phyloP scores from a whole-genome alignment of 257 asterid species.

The Nicotiana obtusifolia region DNA sequence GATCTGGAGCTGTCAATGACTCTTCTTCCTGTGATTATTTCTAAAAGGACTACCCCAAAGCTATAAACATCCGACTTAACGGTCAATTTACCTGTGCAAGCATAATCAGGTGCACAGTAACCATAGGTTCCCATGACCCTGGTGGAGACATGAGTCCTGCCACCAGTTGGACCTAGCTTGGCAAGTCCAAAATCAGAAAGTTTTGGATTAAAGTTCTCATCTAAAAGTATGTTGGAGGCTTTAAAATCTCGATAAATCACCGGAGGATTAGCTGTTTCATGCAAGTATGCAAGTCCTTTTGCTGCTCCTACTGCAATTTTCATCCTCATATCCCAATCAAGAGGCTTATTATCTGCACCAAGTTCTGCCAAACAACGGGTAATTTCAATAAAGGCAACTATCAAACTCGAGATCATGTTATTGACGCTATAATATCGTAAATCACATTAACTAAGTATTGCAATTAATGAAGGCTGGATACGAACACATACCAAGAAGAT shows the following conservation, averaged over 20 bases:
- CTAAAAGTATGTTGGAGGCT: slow-evolving; percentile 75
- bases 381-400: not conserved
- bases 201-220: slow-evolving; percentile 43
- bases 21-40: slow-evolving; percentile 76
- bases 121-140: slow-evolving; percentile 89
- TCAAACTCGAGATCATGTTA: not conserved
- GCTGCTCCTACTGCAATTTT: slow-evolving; percentile 75
- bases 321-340: slow-evolving; percentile 64
- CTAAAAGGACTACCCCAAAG: slow-evolving; percentile 79
- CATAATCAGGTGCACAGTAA: slow-evolving; percentile 83
- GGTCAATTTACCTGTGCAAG: slow-evolving; percentile 59
- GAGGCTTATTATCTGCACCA: slow-evolving; percentile 35
- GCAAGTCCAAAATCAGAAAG: slow-evolving; percentile 86
- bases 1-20: slow-evolving; percentile 64
- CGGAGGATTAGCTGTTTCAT: slow-evolving; percentile 75
- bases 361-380: slow-evolving; percentile 28
- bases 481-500: slow-evolving; percentile 51
- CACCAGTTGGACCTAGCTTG: slow-evolving; percentile 68
- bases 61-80: slow-evolving; percentile 78
- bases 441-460: too few species aligned
- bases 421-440: not conserved
- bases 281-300: slow-evolving; percentile 71
- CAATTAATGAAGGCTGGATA: not conserved
- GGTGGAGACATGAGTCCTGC: slow-evolving; percentile 51
- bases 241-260: slow-evolving; percentile 82